Conservation (phyloP, 148 eudicot species). For the Diospyros lotus region DNA sequence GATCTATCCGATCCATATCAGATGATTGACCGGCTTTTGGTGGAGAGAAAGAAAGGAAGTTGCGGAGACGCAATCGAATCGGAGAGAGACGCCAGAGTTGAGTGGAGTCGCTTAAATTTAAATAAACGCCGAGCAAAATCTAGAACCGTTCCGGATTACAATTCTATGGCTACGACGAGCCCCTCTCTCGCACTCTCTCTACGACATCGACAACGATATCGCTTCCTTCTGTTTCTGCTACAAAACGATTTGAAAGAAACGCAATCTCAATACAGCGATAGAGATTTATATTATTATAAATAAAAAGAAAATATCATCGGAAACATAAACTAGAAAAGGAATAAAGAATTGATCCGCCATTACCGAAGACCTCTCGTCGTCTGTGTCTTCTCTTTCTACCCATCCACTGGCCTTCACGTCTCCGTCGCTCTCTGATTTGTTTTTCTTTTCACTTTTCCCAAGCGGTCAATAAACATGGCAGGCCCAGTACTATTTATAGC, state of each 20-base stretch:
- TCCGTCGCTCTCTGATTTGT: conserved; percentile 5
- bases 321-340: neutral
- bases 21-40: too few relatives aligned
- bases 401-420: neutral
- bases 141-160: conserved; percentile 14
- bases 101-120: neutral
- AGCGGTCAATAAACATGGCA: conserved; percentile 45
- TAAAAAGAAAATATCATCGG: neutral
- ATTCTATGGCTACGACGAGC: conserved; percentile 27
- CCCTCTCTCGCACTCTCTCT: neutral
- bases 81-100: too few relatives aligned
- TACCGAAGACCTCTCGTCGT: conserved; percentile 1
- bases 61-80: too few relatives aligned
- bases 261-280: conserved; percentile 23
- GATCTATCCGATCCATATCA: too few relatives aligned
- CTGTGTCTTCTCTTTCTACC: neutral
- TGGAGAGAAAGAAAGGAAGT: too few relatives aligned
- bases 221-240: neutral
- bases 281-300: neutral
- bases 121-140: neutral
- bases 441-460: conserved; percentile 22
- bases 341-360: neutral
- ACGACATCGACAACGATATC: neutral
- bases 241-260: neutral
- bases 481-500: conserved; percentile 13